Conservation (phyloP, 169 alveolate genomes). For the Eimeria praecox region DNA sequence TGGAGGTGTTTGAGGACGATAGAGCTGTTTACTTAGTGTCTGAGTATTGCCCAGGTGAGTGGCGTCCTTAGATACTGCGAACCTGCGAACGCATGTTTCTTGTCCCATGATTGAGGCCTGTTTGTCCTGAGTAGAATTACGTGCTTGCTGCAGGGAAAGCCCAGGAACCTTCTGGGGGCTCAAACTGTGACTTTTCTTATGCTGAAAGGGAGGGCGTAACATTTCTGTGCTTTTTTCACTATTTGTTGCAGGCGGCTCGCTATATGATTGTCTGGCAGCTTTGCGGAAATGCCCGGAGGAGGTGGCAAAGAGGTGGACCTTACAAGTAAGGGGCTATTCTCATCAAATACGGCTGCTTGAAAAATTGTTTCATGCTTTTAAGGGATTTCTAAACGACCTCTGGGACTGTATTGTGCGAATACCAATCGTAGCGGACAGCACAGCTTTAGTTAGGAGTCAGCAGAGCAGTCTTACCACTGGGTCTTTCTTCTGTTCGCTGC, state of each 20-base stretch:
- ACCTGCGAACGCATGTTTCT: not conserved
- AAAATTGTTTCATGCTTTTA: not conserved
- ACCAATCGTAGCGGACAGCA: not conserved
- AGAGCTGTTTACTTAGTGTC: conserved; percentile 68
- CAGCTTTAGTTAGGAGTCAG: not conserved
- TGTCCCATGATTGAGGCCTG: not conserved
- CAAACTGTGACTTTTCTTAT: not conserved
- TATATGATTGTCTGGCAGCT: conserved; percentile 57
- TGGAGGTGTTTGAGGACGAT: conserved; percentile 93
- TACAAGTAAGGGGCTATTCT: conserved; percentile 43
- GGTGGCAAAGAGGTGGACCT: conserved; percentile 38
- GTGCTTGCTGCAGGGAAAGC: not conserved
- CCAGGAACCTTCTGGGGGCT: not conserved
- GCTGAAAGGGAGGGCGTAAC: not conserved
- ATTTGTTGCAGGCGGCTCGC: conserved; percentile 59
- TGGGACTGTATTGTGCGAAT: not conserved
- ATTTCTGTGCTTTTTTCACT: not conserved
- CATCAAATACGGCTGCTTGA: not conserved
- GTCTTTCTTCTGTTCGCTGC: not conserved
- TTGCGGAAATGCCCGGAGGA: conserved; percentile 67
- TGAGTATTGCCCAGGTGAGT: conserved; percentile 87
- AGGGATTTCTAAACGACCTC: not conserved
- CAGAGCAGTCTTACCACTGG: not conserved
- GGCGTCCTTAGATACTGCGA: no score
- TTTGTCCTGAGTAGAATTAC: not conserved